Evolutionary conservation across 2,329 filamentous ascomycete genomes (phyloP).

Genomic region (Monosporascus sp.): DNA sequence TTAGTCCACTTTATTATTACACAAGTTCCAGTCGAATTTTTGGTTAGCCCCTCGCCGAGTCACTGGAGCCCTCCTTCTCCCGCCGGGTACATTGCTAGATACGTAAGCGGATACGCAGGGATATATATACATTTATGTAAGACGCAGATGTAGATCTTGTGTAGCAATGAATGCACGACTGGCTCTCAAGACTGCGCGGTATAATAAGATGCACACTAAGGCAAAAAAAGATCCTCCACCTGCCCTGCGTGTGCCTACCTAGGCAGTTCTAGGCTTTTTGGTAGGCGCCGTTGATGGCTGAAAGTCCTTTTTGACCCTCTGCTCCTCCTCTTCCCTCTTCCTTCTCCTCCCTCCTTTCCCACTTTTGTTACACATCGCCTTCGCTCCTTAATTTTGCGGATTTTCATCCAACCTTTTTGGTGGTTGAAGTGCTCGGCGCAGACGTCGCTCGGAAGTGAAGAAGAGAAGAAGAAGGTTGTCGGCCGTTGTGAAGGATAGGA

Average conservation of each 20-base stretch:
- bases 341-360: slow-evolving; percentile 7
- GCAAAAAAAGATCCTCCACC: neutral
- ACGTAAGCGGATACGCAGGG: neutral
- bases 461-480: slow-evolving; percentile 11
- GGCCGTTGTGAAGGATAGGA: slow-evolving; percentile 9
- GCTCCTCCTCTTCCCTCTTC: slow-evolving; percentile 1
- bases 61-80: neutral
- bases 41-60: neutral
- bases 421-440: slow-evolving; percentile 24
- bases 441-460: slow-evolving; percentile 17
- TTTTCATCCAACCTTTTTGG: slow-evolving; percentile 7
- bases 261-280: neutral
- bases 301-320: slow-evolving; percentile 8
- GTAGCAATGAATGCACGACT: neutral
- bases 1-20: neutral
- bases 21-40: neutral
- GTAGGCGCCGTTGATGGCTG: neutral
- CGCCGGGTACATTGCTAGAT: neutral
- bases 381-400: neutral
- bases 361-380: neutral
- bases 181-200: neutral
- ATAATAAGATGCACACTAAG: neutral
- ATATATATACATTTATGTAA: neutral
- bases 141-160: neutral
- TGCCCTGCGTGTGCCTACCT: neutral